Evolutionary conservation across 2,329 filamentous ascomycete genomes (phyloP).

Genomic region (Volutella citrinella): DNA sequence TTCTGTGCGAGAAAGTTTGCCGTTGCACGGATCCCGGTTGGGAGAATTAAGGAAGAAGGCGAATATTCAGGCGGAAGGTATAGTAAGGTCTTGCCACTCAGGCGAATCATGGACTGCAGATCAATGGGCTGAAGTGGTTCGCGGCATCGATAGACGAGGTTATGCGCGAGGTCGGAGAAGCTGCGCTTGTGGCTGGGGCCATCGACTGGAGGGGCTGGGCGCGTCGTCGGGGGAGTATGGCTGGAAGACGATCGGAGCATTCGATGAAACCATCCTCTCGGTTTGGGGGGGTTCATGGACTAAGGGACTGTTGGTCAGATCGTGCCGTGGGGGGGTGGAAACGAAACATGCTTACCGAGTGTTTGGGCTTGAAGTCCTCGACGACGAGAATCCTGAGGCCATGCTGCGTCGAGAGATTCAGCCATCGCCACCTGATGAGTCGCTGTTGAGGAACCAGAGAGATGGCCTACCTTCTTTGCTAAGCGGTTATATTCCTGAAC

Average conservation of each 20-base stretch:
- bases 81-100: constrained; percentile 61
- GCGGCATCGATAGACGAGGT: constrained; percentile 40
- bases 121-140: constrained; percentile 48
- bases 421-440: too few relatives aligned
- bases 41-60: constrained; percentile 54
- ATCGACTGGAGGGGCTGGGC: constrained; percentile 6
- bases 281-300: too few relatives aligned
- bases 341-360: constrained; percentile 34
- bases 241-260: constrained; percentile 30
- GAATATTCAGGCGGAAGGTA: constrained; percentile 59
- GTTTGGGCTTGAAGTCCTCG: constrained; percentile 32
- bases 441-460: too few relatives aligned
- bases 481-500: constrained; percentile 59
- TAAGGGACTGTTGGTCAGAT: constrained; percentile 15
- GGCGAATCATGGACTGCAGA: constrained; percentile 56
- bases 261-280: constrained; percentile 36
- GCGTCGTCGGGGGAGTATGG: constrained; percentile 8
- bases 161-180: constrained; percentile 52
- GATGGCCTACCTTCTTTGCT: constrained; percentile 56
- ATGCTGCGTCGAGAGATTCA: too few relatives aligned
- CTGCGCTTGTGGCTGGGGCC: constrained; percentile 44
- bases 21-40: constrained; percentile 64
- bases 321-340: too few relatives aligned
- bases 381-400: constrained; percentile 44
- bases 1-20: constrained; percentile 62